phyloP scores from a whole-genome alignment of 768 basidiomycete genomes.

The Suillus plorans region DNA sequence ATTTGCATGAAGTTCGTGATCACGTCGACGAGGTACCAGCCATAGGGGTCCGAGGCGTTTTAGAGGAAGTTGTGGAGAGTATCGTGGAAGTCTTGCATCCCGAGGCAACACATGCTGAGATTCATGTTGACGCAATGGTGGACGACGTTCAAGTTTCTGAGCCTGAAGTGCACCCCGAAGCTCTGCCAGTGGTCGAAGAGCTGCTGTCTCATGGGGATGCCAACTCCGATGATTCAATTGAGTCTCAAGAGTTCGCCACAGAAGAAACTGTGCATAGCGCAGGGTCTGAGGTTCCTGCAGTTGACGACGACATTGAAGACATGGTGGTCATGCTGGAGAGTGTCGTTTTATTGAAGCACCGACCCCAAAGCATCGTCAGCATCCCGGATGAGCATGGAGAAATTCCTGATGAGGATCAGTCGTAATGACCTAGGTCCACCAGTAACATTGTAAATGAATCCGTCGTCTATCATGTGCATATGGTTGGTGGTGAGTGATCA shows the following conservation, averaged over 20 bases:
- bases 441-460: slow-evolving; percentile 22
- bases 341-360: slow-evolving; percentile 34
- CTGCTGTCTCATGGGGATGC: slow-evolving; percentile 1
- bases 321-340: slow-evolving; percentile 67
- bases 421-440: slow-evolving; percentile 24
- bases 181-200: slow-evolving; percentile 7
- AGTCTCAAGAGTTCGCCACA: slow-evolving; percentile 8
- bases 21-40: slow-evolving; percentile 13
- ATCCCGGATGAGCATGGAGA: slow-evolving; percentile 58
- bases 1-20: slow-evolving; percentile 20
- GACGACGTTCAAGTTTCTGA: slow-evolving; percentile 1
- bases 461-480: slow-evolving; percentile 12
- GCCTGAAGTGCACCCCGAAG: slow-evolving; percentile 9
- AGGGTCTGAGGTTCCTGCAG: background rate
- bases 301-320: slow-evolving; percentile 53
- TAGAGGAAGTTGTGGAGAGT: slow-evolving; percentile 10
- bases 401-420: slow-evolving; percentile 49
- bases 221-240: slow-evolving; percentile 7
- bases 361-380: slow-evolving; percentile 42
- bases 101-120: slow-evolving; percentile 1
- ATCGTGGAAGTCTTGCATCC: slow-evolving; percentile 7
- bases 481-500: slow-evolving; percentile 24
- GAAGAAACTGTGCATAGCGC: background rate
- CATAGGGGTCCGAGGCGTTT: slow-evolving; percentile 9
- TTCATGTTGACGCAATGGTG: background rate